Evolutionary conservation across 2,329 filamentous ascomycete species (phyloP).

Genomic region (Aureobasidium sp.): DNA sequence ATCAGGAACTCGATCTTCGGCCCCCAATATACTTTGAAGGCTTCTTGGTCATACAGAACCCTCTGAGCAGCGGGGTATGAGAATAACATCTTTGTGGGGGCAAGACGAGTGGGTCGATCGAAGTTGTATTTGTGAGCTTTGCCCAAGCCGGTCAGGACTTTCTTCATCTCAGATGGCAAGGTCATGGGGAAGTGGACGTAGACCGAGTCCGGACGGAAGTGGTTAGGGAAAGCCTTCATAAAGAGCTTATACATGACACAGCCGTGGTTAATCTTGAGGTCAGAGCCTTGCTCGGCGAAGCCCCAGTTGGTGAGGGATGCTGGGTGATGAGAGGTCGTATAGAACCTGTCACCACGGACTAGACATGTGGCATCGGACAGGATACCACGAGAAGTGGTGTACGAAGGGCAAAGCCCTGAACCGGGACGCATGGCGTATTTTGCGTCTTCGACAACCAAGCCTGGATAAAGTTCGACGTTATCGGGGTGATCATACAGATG

Average conservation of each 20-base stretch:
- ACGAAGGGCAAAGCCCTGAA: constrained; percentile 47
- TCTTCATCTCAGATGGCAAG: constrained; percentile 41
- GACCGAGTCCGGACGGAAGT: constrained; percentile 42
- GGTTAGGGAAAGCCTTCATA: constrained; percentile 44
- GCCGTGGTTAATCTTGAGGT: constrained; percentile 41
- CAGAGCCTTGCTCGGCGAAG: constrained; percentile 42
- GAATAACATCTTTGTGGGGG: constrained; percentile 36
- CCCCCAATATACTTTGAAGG: constrained; percentile 43
- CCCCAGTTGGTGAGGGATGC: constrained; percentile 35
- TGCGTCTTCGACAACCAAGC: constrained; percentile 55
- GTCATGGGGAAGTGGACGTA: constrained; percentile 47
- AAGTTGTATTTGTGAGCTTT: constrained; percentile 38
- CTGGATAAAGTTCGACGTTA: constrained; percentile 63
- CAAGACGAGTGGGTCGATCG: constrained; percentile 24
- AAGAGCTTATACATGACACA: constrained; percentile 48
- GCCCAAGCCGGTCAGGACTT: constrained; percentile 36
- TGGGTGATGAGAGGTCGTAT: constrained; percentile 40
- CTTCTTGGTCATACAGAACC: constrained; percentile 37
- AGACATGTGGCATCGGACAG: constrained; percentile 55
- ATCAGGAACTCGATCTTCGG: constrained; percentile 40
- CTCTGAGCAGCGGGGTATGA: constrained; percentile 40
- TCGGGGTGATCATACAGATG: constrained; percentile 58
- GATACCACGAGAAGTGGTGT: constrained; percentile 50
- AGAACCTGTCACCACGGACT: constrained; percentile 54
- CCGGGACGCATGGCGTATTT: constrained; percentile 48